Percentiles rank a stretch among this genome's conserved stretches.
Evolutionary conservation across 2,329 filamentous ascomycete genomes (phyloP).

Genomic region (Scorias spongiosa): DNA sequence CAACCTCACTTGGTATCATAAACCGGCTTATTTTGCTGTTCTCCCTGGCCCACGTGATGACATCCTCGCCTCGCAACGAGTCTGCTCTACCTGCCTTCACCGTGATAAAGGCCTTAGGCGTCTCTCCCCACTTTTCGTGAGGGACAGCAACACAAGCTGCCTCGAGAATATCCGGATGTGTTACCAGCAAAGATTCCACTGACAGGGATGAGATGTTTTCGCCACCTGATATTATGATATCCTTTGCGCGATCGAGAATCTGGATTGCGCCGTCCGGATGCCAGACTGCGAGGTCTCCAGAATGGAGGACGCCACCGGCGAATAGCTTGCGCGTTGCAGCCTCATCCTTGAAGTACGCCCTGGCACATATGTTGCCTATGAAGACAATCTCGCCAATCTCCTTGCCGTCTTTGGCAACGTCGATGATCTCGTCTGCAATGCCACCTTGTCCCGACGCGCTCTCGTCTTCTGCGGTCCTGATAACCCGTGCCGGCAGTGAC

Average conservation of each 20-base stretch:
- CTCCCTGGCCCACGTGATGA: conserved; percentile 77
- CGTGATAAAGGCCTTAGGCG: conserved; percentile 89
- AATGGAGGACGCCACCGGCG: conserved; percentile 71
- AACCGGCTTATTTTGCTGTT: conserved; percentile 73
- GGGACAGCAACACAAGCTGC: conserved; percentile 77
- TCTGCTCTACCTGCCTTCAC: conserved; percentile 47
- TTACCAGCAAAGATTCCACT: conserved; percentile 74
- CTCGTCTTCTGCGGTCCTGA: conserved; percentile 57
- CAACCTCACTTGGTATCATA: conserved; percentile 63
- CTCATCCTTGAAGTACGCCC: conserved; percentile 80
- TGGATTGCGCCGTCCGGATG: conserved; percentile 81
- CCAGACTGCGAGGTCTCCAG: conserved; percentile 85
- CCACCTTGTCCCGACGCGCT: conserved; percentile 9
- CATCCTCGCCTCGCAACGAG: conserved; percentile 43
- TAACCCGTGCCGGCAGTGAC: conserved; percentile 62
- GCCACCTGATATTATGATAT: conserved; percentile 94
- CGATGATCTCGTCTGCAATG: conserved; percentile 42
- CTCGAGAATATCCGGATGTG: conserved; percentile 80
- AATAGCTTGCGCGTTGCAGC: conserved; percentile 80
- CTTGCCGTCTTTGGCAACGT: conserved; percentile 54
- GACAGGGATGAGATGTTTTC: conserved; percentile 96
- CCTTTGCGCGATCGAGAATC: conserved; percentile 86
- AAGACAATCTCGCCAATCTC: conserved; percentile 81
- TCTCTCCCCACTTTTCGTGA: conserved; percentile 86
- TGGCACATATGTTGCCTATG: conserved; percentile 77